These are phyloP conservation scores for Mytilinidion resinicola DNA, from an alignment of 495 filamentous ascomycete genomes.

Conservation along the genomic window DNA sequence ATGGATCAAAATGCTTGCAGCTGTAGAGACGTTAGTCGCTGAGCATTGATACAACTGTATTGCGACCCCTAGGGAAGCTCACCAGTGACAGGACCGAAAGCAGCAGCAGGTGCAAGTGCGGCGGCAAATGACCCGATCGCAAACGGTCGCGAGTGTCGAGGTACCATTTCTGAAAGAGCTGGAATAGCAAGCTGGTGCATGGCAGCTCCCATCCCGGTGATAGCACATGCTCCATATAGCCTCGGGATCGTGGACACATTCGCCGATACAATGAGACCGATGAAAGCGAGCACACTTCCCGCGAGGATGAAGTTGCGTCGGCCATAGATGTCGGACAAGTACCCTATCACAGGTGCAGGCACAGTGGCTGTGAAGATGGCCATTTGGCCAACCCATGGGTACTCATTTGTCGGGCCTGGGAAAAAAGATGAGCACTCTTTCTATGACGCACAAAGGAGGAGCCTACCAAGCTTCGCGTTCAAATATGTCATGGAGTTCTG, in stretches of 20 bases:
- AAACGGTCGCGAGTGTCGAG: neutral
- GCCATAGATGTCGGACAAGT: neutral
- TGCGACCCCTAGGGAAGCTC: neutral
- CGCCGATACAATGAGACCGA: neutral
- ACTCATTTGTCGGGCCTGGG: neutral
- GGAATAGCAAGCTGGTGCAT: neutral
- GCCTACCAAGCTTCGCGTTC: neutral
- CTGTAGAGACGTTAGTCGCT: neutral
- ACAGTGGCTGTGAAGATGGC: neutral
- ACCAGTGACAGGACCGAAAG: neutral
- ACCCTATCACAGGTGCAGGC: neutral
- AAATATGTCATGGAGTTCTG: neutral
- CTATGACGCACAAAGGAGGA: neutral
- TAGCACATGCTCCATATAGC: neutral
- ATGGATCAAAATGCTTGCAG: neutral
- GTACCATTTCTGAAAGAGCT: neutral
- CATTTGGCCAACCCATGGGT: slow-evolving; percentile 1
- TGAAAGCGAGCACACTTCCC: neutral
- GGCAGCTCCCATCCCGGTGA: neutral
- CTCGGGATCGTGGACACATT: neutral
- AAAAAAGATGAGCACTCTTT: neutral
- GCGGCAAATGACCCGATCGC: neutral
- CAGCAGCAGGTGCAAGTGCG: neutral
- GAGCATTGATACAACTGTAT: too few relatives aligned
- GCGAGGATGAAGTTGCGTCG: neutral